Evolutionary conservation across 2,329 filamentous ascomycete genomes (phyloP).

Genomic region (Passalora sequoiae): DNA sequence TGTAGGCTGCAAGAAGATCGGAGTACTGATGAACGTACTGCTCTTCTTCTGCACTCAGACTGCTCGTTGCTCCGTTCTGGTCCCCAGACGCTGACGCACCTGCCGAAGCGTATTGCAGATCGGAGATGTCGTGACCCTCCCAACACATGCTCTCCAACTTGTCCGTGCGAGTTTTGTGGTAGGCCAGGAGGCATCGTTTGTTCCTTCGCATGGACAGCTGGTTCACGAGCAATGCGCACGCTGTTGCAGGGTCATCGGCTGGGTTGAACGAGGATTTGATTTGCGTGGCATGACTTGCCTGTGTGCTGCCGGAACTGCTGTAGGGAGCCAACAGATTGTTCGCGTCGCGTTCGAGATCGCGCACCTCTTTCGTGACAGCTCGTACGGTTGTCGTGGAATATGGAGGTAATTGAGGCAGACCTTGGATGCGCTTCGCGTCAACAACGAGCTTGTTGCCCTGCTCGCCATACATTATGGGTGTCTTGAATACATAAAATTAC

Average conservation of each 20-base stretch:
- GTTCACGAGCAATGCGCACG: slow-evolving; percentile 84
- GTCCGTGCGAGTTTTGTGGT: slow-evolving; percentile 83
- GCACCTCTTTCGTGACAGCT: slow-evolving; percentile 80
- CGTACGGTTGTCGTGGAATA: slow-evolving; percentile 92
- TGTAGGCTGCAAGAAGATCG: slow-evolving; percentile 90
- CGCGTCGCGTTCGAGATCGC: slow-evolving; percentile 85
- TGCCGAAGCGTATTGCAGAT: slow-evolving; percentile 55
- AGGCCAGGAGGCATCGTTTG: slow-evolving; percentile 90
- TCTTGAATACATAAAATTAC: not conserved
- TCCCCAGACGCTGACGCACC: slow-evolving; percentile 28
- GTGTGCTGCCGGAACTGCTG: slow-evolving; percentile 46
- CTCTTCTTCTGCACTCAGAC: slow-evolving; percentile 86
- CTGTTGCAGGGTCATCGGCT: slow-evolving; percentile 71
- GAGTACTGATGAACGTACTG: slow-evolving; percentile 91
- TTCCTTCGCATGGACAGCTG: slow-evolving; percentile 93
- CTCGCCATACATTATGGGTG: slow-evolving; percentile 71
- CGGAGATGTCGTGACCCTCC: slow-evolving; percentile 78
- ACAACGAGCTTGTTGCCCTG: slow-evolving; percentile 86
- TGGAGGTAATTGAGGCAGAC: slow-evolving; percentile 76
- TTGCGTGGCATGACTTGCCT: slow-evolving; percentile 27
- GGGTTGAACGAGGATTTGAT: slow-evolving; percentile 76
- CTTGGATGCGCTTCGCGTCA: slow-evolving; percentile 91
- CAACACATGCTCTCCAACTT: slow-evolving; percentile 92
- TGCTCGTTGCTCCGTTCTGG: slow-evolving; percentile 20
- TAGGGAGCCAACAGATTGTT: slow-evolving; percentile 74